Evolutionary conservation across 192 early-diverging fungal species (phyloP).

Genomic region (Nowakowskiella sp.): DNA sequence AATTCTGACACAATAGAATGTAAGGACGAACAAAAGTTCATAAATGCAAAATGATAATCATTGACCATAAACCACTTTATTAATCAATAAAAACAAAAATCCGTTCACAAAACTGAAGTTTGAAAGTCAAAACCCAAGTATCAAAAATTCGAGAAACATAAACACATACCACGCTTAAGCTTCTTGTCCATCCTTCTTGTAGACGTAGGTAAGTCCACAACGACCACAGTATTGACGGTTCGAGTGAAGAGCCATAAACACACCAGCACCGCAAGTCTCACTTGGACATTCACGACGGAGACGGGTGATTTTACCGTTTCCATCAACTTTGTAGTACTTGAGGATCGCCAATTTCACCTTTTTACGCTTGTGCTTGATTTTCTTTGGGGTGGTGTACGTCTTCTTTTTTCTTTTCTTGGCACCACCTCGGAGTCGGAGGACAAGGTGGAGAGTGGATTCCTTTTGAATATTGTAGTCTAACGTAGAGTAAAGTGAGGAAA

Average conservation of each 20-base stretch:
- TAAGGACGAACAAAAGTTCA: no score
- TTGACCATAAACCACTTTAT: no score
- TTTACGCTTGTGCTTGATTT: slow-evolving; percentile 97
- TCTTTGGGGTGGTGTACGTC: slow-evolving; percentile 99
- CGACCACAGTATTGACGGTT: slow-evolving; percentile 98
- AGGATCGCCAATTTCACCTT: slow-evolving; percentile 98
- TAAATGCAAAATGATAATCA: no score
- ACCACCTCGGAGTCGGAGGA: slow-evolving; percentile 61
- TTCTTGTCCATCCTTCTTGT: slow-evolving; percentile 81
- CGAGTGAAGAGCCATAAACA: slow-evolving; percentile 98
- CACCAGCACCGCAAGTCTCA: slow-evolving; percentile 93
- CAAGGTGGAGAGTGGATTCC: slow-evolving; percentile 48
- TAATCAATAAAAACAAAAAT: no score
- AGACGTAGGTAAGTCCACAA: slow-evolving; percentile 93
- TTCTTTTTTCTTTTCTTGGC: slow-evolving; percentile 99
- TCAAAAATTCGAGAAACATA: no score
- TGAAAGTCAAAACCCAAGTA: no score
- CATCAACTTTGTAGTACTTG: slow-evolving; percentile 99
- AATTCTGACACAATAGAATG: no score
- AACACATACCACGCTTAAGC: no score
- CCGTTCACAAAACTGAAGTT: no score
- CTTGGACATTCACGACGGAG: slow-evolving; percentile 97
- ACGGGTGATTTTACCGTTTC: slow-evolving; percentile 94
- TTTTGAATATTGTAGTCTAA: slow-evolving; percentile 37
- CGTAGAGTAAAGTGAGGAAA: background rate